phyloP scores from a whole-genome alignment of 2,329 filamentous ascomycete species.

The Dothistroma septosporum region DNA sequence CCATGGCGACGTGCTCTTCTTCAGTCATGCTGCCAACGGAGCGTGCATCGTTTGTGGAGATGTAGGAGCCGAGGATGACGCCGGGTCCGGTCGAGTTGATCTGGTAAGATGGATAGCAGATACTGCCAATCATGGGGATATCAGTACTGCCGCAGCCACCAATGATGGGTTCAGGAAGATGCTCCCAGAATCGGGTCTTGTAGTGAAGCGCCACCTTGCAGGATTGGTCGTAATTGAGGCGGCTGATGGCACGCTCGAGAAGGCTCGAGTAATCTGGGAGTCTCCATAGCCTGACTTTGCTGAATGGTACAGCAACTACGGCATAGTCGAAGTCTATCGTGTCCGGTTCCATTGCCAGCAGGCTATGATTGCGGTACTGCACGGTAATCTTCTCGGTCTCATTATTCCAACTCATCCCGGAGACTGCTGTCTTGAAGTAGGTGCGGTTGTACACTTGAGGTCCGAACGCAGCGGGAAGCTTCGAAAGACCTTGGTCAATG shows the following conservation, averaged over 20 bases:
- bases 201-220: constrained; percentile 65
- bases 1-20: constrained; percentile 58
- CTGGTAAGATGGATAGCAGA: constrained; percentile 65
- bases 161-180: constrained; percentile 53
- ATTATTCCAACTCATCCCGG: constrained; percentile 53
- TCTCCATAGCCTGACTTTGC: constrained; percentile 59
- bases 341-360: constrained; percentile 41
- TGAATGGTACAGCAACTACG: constrained; percentile 62
- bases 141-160: constrained; percentile 61
- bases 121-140: constrained; percentile 57
- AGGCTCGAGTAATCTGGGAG: constrained; percentile 53
- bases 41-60: constrained; percentile 44
- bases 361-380: constrained; percentile 51
- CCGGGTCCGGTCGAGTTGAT: constrained; percentile 62
- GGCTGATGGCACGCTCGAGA: constrained; percentile 46
- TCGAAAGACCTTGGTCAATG: constrained; percentile 58
- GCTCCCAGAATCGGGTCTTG: constrained; percentile 59
- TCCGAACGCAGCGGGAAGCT: constrained; percentile 59
- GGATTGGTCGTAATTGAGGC: constrained; percentile 48
- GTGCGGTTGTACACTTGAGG: constrained; percentile 58
- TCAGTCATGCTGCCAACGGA: constrained; percentile 51
- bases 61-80: constrained; percentile 59
- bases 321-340: constrained; percentile 61
- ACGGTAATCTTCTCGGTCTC: constrained; percentile 53
- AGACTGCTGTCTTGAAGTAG: constrained; percentile 55